Conservation (phyloP, 1,139 yeast species). For the Pneumocystis murina region DNA sequence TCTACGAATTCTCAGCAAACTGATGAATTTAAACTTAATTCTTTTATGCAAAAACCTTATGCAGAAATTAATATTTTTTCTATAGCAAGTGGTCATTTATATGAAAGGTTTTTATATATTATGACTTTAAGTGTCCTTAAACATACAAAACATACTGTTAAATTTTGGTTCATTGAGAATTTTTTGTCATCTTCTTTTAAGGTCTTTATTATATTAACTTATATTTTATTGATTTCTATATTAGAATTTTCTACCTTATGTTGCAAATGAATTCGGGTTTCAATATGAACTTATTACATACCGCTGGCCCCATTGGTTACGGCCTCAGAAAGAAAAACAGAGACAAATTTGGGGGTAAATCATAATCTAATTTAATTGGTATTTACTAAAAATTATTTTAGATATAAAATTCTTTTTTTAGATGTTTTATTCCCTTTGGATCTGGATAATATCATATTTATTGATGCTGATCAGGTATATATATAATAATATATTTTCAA, state of each 20-base stretch:
- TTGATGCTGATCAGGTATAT: conserved; percentile 57
- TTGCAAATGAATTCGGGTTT: conserved; percentile 45
- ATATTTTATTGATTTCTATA: background rate
- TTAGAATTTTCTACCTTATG: conserved; percentile 35
- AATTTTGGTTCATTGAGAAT: conserved; percentile 80
- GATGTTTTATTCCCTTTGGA: conserved; percentile 78
- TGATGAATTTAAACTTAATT: background rate
- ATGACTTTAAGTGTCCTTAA: conserved; percentile 67
- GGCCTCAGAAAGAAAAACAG: conserved; percentile 60
- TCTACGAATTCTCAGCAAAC: conserved; percentile 1
- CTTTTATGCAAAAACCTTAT: conserved; percentile 18
- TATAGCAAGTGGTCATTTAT: conserved; percentile 63
- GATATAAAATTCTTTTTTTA: conserved; percentile 62
- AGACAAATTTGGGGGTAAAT: conserved; percentile 60
- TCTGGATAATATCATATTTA: conserved; percentile 60
- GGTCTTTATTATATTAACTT: conserved; percentile 3
- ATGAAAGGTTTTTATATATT: conserved; percentile 56
- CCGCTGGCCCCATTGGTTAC: conserved; percentile 86
- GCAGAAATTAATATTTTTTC: conserved; percentile 72
- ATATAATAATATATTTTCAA: background rate
- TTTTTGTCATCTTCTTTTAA: conserved; percentile 58
- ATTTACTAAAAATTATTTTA: background rate
- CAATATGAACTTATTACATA: conserved; percentile 62
- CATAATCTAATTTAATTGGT: background rate
- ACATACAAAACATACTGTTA: conserved; percentile 47